Percentiles rank a stretch among this genome's conserved stretches.
phyloP scores from a whole-genome alignment of 768 basidiomycete species.

The Termitomyces sp. region DNA sequence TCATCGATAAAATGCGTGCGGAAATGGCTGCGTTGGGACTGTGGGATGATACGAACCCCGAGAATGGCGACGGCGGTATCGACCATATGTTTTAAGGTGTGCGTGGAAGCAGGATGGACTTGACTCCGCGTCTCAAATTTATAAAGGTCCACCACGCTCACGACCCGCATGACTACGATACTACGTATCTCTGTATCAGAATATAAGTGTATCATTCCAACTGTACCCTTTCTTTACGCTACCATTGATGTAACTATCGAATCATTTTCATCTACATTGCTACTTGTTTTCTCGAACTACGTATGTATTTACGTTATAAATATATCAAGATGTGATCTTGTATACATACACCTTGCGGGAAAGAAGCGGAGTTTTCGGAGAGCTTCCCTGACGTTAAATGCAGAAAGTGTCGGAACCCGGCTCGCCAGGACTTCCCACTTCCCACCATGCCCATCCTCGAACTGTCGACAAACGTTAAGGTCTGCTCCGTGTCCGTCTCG shows the following conservation, averaged over 20 bases:
- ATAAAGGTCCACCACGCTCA: not conserved
- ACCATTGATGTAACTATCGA: not conserved
- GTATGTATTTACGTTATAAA: not conserved
- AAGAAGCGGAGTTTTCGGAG: not conserved
- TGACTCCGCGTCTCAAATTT: not conserved
- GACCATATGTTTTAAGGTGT: not conserved
- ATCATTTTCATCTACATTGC: not conserved
- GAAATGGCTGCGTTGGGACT: not conserved
- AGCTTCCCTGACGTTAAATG: not conserved
- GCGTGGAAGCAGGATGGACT: not conserved
- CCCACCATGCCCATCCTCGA: conserved; percentile 39
- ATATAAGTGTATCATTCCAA: not conserved
- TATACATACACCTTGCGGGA: not conserved
- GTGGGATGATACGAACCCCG: not conserved
- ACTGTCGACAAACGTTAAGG: conserved; percentile 43
- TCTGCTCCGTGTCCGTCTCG: conserved; percentile 7
- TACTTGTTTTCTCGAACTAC: not conserved
- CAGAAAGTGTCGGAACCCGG: not conserved
- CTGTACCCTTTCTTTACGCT: not conserved
- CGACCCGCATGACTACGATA: not conserved
- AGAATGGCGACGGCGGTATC: not conserved
- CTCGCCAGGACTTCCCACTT: not conserved
- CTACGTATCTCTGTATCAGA: not conserved
- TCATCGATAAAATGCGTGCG: conserved; percentile 1
- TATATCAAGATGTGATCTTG: not conserved